Base-by-base conservation (phyloP, 805 yeast genomes). In the Cyberlindnera sargentensis region DNA sequence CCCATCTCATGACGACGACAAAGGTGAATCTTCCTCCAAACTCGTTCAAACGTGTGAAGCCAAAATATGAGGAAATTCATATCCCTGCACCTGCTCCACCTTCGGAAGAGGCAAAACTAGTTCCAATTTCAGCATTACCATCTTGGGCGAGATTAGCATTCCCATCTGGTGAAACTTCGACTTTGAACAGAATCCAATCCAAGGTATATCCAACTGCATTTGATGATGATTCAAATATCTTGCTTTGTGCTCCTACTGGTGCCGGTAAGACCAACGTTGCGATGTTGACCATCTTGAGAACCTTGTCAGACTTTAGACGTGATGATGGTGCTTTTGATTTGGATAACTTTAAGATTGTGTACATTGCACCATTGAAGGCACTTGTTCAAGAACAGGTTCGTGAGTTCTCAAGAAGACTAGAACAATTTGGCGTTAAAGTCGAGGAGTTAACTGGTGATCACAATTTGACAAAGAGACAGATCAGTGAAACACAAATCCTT, bases 231-330 rank as follows among this genome's bases (percentile, higher is more conserved):
- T 71, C 72, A 4, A 91, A 90, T 55, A 60, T 93, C 34, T 66
- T 91, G 15, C 67, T 91, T 52, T 91, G 98, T 72, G 98, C 99
- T 1, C 99, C 99, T 6, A 91, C 99, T 0, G 99, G 99, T 67
- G 96, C 96, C 3, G 99, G 99, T 67, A 91, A 91, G 61, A 91
- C 99, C 24, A 93, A 93, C 60, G 96, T 93, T 28, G 99, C 99
- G 0, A 77, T 93, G 81, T 64, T 93, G 37, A 70, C 96, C 0
- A 72, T 86, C 4, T 66, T 90, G n/a, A 65, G 82, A 39, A 68
- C 84, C 0, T 58, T 90, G 23, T 65, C 76, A 0, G 72, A 80
- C 39, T 75, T 64, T 57, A 66, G 82, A 54, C 64, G 71, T 37
- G 56, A 56, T 4, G 65, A 71, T 28, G 83, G 82, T 0, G 63